These are phyloP conservation scores for Ceratocystis destructans DNA, from an alignment of 2,329 filamentous ascomycete genomes.

Conservation along the genomic window DNA sequence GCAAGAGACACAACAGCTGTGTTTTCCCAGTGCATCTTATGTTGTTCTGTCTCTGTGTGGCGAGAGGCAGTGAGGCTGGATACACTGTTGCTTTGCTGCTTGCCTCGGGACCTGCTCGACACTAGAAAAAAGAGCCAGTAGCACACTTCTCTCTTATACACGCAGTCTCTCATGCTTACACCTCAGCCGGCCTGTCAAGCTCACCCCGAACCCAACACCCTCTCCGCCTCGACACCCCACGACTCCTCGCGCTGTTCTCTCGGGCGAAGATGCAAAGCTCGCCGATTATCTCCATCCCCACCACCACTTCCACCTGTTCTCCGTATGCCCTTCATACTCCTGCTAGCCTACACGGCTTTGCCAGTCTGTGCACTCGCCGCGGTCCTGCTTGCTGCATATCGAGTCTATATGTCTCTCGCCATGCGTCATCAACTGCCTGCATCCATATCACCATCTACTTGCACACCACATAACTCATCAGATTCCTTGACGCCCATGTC, in stretches of 20 bases:
- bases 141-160: too few species aligned
- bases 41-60: neutral
- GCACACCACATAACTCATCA: neutral
- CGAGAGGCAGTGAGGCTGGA: too few species aligned
- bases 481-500: neutral
- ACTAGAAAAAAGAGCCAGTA: too few species aligned
- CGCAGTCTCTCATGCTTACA: too few species aligned
- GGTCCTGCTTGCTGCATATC: neutral
- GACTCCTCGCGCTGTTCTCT: neutral
- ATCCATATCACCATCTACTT: neutral
- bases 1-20: neutral
- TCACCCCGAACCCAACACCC: neutral
- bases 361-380: neutral
- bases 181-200: neutral
- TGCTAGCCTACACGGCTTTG: neutral
- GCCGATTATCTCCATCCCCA: neutral
- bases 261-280: neutral
- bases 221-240: neutral
- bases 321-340: neutral
- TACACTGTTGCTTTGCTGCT: too few species aligned
- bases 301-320: neutral
- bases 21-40: neutral
- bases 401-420: neutral
- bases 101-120: too few species aligned
- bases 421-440: neutral